Evolutionary conservation across 805 yeast genomes (phyloP), one percentile per base, ranked within the genome.

Genomic region (Grigorovia transvaalensis): DNA sequence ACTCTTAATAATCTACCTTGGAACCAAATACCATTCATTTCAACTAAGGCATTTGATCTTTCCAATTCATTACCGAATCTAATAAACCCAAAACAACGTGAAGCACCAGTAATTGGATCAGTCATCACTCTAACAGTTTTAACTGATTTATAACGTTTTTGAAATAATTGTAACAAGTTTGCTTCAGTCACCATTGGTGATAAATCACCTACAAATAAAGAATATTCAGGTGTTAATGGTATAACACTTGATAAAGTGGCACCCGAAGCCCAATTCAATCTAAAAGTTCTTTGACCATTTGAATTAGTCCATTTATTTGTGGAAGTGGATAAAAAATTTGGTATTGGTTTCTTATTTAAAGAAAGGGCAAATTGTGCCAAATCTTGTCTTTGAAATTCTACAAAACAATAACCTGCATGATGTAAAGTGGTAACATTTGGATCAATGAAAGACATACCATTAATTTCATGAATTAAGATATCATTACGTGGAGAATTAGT

Each of bases 51-150:
- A 41, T 81, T 65, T 51, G 78, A 77, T 59, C 91, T 74, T 59
- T 85, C 91, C 44, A 71, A 75, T 56, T 84, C 88, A 57, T 79
- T 80, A 20, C 84, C 77, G 63, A 85, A 85, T 55, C 95, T 71
- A 29, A 85, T 89, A 67, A 85, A 85, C 0, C 93, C 93, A 68
- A 85, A 85, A 60, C 93, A 84, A 57, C 91, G 72, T 2, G 88
- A 82, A 30, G 83, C 77, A 0, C 90, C 90, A 13, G 85, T 77
- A 6, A 85, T 77, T 2, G 93, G 93, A 62, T 85, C 91, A 0
- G 93, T 85, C 91, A 85, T 85, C 11, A 85, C 91, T 54, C 93
- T 71, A 7, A 85, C 93, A 1, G 93, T 85, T 59, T 84, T 84
- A 43, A 85, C 84, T 9, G 87, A 78, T 49, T 71, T 71, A 68